Conservation (phyloP, 73 alveolate species). For the Loxodes magnus region DNA sequence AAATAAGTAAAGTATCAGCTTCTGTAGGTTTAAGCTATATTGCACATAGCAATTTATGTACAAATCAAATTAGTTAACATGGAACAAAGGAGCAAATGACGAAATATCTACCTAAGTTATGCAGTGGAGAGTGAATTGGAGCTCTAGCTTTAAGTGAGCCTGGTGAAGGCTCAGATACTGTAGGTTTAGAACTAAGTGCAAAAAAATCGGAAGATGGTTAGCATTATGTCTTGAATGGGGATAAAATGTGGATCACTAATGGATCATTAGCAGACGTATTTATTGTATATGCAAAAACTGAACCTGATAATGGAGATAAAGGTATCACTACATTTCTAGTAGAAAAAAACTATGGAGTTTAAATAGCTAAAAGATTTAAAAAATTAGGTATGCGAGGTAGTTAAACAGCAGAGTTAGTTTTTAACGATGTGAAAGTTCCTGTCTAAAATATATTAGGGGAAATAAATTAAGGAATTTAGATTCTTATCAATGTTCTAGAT, state of each 20-base stretch:
- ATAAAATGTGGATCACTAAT: constrained; percentile 88
- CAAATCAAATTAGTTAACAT: constrained; percentile 40
- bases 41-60: constrained; percentile 82
- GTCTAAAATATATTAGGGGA: constrained; percentile 64
- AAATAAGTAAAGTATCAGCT: constrained; percentile 70
- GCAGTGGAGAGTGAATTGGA: constrained; percentile 78
- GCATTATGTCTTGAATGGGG: constrained; percentile 68
- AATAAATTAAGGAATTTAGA: constrained; percentile 66
- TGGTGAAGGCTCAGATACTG: constrained; percentile 80
- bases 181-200: constrained; percentile 67
- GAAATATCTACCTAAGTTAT: constrained; percentile 65
- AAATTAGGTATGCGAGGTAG: constrained; percentile 90
- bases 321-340: constrained; percentile 80
- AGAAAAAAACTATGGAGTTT: constrained; percentile 68
- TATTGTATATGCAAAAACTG: constrained; percentile 85
- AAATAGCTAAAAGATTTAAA: constrained; percentile 63
- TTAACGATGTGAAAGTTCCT: constrained; percentile 77
- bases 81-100: constrained; percentile 65
- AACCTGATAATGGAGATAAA: constrained; percentile 47
- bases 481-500: constrained; percentile 79
- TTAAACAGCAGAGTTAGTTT: constrained; percentile 71
- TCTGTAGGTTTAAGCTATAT: constrained; percentile 72
- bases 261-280: constrained; percentile 85
- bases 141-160: constrained; percentile 87
- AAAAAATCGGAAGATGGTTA: constrained; percentile 60